phyloP scores from a whole-genome alignment of 306 rosid species.

The Vachellia pachyceras region DNA sequence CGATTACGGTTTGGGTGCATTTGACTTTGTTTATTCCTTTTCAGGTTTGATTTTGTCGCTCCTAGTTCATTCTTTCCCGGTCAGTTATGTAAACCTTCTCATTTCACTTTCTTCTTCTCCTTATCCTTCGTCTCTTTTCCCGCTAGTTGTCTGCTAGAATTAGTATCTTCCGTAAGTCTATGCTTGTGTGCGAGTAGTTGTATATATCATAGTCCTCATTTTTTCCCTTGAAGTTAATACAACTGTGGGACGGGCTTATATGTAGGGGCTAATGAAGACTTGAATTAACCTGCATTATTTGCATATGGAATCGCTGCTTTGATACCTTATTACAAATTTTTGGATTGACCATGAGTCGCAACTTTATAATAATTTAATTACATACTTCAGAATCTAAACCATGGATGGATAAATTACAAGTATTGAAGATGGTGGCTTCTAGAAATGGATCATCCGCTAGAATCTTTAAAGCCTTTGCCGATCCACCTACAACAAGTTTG shows the following conservation, averaged over 20 bases:
- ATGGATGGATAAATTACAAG: constrained; percentile 83
- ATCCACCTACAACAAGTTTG: constrained; percentile 97
- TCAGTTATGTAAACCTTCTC: constrained; percentile 24
- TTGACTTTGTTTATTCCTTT: neutral
- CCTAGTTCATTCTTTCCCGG: constrained; percentile 89
- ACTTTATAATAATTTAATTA: constrained; percentile 11
- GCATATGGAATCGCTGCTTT: neutral
- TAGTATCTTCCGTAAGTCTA: neutral
- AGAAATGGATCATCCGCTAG: constrained; percentile 61
- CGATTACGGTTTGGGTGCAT: neutral
- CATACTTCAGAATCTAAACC: constrained; percentile 66
- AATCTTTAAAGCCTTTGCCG: constrained; percentile 96
- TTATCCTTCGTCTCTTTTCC: neutral
- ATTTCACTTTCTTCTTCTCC: neutral
- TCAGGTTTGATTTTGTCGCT: constrained; percentile 91
- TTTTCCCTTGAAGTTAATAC: neutral
- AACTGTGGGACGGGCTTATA: neutral
- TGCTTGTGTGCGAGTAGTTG: neutral
- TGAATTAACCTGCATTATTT: neutral
- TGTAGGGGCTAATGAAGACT: neutral
- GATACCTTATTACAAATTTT: neutral
- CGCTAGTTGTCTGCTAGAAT: neutral
- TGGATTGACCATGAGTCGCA: neutral
- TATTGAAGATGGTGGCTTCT: constrained; percentile 65
- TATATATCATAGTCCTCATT: neutral